Base-by-base conservation (phyloP, 768 basidiomycete species). In the Mycena haematopus region DNA sequence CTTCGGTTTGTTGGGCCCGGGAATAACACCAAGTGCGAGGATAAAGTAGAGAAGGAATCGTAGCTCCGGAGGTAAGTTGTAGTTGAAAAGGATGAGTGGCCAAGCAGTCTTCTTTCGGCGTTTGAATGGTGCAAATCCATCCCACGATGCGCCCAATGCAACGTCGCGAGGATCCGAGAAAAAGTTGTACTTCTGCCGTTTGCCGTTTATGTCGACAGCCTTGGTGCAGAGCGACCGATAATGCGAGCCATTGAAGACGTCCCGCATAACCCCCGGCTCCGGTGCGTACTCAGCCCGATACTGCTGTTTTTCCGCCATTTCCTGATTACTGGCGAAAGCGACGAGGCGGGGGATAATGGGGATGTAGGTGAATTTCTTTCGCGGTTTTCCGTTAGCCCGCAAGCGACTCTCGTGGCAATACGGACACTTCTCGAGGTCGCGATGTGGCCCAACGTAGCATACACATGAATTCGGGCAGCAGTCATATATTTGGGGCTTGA, bases 51-150 rank as follows among this genome's bases (percentile, higher is more conserved):
- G 49, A 27, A 75, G 76, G 25, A 71, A 75, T 0, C 72, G 72
- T 15, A 76, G 60, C 9, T 78, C 69, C 0, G 80, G 80, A 1
- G 77, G 77, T 0, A 83, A 68, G 54, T 83, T 83, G 68, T 76
- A 78, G 60, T 79, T 77, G 60, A 77, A 73, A 0, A 79, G 29
- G 13, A 84, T 51, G 6, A 84, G 58, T 0, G 80, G 82, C 72
- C 77, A 82, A 4, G 69, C 68, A 0, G 77, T 76, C 6, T 68
- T 66, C 9, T 66, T 71, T 8, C 56, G 56, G 4, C 56, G 56
- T 21, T 57, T 57, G 46, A 57, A 57, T 1, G 56, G 56, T 2
- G 46, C 33, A 17, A 57, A 57, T 0, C 55, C 55, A 29, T 56
- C 55, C 45, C 55, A 56, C 19, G 55, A 46, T 0, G 42, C 45